Percentiles rank a stretch among this genome's conserved stretches.
Conservation (phyloP, 306 rosid species). For the Cajanus cajan region DNA sequence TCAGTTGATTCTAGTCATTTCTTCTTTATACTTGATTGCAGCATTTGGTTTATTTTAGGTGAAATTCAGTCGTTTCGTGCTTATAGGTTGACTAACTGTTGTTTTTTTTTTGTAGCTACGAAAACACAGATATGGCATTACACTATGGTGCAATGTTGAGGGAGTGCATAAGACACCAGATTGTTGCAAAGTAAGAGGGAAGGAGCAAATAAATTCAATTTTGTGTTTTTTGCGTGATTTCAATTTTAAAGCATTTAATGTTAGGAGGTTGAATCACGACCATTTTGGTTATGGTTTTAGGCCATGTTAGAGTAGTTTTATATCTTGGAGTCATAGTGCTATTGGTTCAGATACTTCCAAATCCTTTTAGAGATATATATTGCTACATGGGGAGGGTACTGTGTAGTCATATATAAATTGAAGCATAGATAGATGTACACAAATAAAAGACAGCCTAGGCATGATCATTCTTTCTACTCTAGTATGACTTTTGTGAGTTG, state of each 20-base stretch:
- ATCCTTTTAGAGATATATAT: not conserved
- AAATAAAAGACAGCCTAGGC: not conserved
- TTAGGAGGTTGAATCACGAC: not conserved
- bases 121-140: slow-evolving; percentile 74
- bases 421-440: not conserved
- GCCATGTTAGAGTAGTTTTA: not conserved
- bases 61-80: not conserved
- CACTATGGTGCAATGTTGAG: slow-evolving; percentile 93
- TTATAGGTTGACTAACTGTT: not conserved
- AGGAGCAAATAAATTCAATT: not conserved
- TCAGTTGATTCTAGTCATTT: not conserved
- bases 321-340: not conserved
- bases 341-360: not conserved
- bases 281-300: not conserved
- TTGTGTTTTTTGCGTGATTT: not conserved
- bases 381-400: slow-evolving; percentile 1
- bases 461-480: not conserved
- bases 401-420: not conserved
- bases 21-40: not conserved
- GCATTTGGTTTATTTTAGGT: not conserved
- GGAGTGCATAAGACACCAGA: slow-evolving; percentile 96
- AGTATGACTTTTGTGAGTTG: slow-evolving; percentile 1
- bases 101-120: slow-evolving; percentile 64
- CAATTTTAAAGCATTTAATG: not conserved
- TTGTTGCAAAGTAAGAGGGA: slow-evolving; percentile 75